Base-by-base conservation (phyloP, 106 monocot genomes). In the Phalaenopsis aphrodite region DNA sequence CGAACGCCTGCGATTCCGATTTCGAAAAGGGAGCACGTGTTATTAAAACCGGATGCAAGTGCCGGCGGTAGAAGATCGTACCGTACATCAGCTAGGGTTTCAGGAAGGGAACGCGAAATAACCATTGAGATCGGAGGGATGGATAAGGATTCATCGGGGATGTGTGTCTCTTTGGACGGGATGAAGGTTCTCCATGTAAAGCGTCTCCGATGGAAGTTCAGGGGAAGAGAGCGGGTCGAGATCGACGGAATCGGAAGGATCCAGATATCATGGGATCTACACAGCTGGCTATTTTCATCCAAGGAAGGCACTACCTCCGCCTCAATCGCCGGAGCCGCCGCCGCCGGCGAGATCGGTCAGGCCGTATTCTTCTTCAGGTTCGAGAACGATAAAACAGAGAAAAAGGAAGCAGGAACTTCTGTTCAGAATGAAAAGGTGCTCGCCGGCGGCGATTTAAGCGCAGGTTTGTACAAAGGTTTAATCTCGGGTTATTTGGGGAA, bases 191-290 rank as follows among this genome's bases (percentile, higher is more conserved):
- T 95, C 41, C 75, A 86, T 10, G 85, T 95, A 39, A 81, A 85
- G 23, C 81, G 85, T 58, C 81, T 95, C 41, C 74, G 78, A 48
- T 95, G 95, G 95, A 95, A 92, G 82, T 95, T 95, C 76, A 82
- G 95, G 7, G 95, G 95, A 4, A 92, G 81, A 79, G 95, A 95
- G 79, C 79, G 68, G 56, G 86, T 90, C 36, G 89, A 90, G 41
- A 41, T 86, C 23, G 78, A 75, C 55, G 88, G 61, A 3, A 66
- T 75, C 49, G 45, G 37, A n/a, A 47, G 55, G 43, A 42, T 94
- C 57, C 87, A 83, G 42, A 80, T 94, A 78, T 94, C 91, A 4
- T 94, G 94, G 94, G 90, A 94, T 80, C 83, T 94, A 3, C 86
- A 91, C 87, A 65, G 81, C 72, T 92, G 89, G 92, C 66, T 95